A percentile compares a stretch with the other conserved stretches of the same genome.
Evolutionary conservation across 2,329 filamentous ascomycete genomes (phyloP).

Genomic region (Exophiala xenobiotica): DNA sequence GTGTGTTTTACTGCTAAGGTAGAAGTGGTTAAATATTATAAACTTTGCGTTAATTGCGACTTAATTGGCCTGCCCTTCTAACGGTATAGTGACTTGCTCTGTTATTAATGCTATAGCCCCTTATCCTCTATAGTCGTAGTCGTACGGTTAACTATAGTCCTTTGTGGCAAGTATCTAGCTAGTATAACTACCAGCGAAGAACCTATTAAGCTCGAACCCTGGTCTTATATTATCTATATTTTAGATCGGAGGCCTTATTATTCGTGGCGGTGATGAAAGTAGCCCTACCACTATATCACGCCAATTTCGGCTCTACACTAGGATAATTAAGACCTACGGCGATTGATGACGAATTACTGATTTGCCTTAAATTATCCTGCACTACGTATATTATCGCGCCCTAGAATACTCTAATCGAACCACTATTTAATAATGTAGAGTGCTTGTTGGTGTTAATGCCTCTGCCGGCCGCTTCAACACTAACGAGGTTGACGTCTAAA

Average conservation of each 20-base stretch:
- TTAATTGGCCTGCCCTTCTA: background rate
- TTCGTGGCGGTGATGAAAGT: conserved; percentile 91
- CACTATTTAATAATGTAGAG: conserved; percentile 84
- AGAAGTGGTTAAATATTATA: background rate
- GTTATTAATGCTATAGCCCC: background rate
- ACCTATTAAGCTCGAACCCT: background rate
- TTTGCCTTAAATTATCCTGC: conserved; percentile 89
- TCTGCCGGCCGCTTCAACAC: conserved; percentile 93
- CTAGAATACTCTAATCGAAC: conserved; percentile 88
- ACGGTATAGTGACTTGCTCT: background rate
- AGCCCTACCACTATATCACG: conserved; percentile 75
- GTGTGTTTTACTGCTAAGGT: background rate
- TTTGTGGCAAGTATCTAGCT: background rate
- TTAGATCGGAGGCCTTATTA: conserved; percentile 64
- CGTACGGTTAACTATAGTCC: background rate
- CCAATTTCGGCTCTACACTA: conserved; percentile 89
- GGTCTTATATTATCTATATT: background rate
- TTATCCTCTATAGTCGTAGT: background rate
- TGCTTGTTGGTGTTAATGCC: conserved; percentile 83
- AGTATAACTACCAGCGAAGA: background rate
- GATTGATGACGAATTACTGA: conserved; percentile 91
- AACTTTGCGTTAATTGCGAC: background rate
- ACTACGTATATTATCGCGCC: conserved; percentile 95
- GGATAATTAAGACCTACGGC: conserved; percentile 97
- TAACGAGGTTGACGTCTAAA: conserved; percentile 78